Percentiles rank a stretch among this genome's conserved stretches.
phyloP scores from a whole-genome alignment of 768 basidiomycete species.

The Termitomyces sp. region DNA sequence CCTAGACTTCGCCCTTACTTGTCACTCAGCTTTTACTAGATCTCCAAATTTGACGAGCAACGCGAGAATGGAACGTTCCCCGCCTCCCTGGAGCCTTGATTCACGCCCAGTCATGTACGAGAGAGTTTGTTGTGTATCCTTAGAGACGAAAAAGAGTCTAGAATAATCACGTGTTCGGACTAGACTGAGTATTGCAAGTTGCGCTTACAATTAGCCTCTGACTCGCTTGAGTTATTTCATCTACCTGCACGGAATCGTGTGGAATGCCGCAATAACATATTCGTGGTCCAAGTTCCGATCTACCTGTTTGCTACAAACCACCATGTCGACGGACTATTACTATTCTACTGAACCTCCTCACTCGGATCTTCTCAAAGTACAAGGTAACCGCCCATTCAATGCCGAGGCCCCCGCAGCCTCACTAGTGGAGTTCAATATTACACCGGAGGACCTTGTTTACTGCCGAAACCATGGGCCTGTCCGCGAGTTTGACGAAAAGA shows the following conservation, averaged over 20 bases:
- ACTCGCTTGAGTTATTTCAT: not conserved
- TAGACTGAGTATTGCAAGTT: not conserved
- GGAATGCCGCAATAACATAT: not conserved
- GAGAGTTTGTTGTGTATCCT: not conserved
- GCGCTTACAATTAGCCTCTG: not conserved
- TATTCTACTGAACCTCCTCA: constrained; percentile 44
- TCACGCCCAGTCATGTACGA: not conserved
- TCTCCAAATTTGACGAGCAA: constrained; percentile 90
- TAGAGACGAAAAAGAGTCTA: constrained; percentile 7
- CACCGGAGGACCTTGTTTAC: constrained; percentile 62
- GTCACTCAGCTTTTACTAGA: constrained; percentile 36
- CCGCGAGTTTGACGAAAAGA: constrained; percentile 40
- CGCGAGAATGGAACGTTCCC: constrained; percentile 92
- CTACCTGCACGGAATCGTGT: not conserved
- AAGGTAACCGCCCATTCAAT: constrained; percentile 53
- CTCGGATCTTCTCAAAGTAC: constrained; percentile 40
- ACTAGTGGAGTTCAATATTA: constrained; percentile 53
- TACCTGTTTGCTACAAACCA: constrained; percentile 6
- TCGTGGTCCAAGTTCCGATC: constrained; percentile 10
- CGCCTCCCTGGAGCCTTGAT: constrained; percentile 71
- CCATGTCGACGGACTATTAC: constrained; percentile 46
- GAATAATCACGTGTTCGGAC: constrained; percentile 12
- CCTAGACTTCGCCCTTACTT: constrained; percentile 6
- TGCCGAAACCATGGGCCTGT: constrained; percentile 69
- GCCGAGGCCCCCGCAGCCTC: constrained; percentile 57